Evolutionary conservation across 2,329 filamentous ascomycete species (phyloP).

Genomic region (Aspergillus novoparasiticus): DNA sequence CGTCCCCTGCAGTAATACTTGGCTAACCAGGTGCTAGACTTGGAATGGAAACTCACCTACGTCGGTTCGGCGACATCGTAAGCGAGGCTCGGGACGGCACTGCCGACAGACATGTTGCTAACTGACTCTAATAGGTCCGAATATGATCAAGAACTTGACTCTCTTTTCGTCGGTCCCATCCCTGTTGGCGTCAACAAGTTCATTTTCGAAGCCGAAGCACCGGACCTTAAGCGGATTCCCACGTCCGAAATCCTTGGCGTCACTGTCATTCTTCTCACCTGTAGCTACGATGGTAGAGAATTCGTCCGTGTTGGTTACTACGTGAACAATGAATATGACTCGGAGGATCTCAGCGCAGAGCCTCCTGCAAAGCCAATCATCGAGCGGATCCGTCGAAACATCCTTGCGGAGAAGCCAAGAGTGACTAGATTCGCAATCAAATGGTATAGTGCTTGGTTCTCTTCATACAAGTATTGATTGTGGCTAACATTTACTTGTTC

Average conservation of each 20-base stretch:
- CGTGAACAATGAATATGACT: constrained; percentile 98
- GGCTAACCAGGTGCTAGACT: constrained; percentile 60
- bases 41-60: constrained; percentile 99
- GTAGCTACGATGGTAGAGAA: constrained; percentile 93
- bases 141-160: constrained; percentile 97
- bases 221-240: constrained; percentile 86
- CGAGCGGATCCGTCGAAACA: constrained; percentile 88
- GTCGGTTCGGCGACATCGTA: constrained; percentile 97
- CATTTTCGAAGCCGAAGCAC: constrained; percentile 91
- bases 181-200: constrained; percentile 99
- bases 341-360: constrained; percentile 83
- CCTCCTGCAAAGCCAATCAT: constrained; percentile 90
- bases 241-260: constrained; percentile 95
- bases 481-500: constrained; percentile 1
- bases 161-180: constrained; percentile 93
- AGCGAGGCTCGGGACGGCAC: constrained; percentile 35
- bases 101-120: constrained; percentile 10
- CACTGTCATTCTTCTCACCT: constrained; percentile 93
- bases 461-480: background rate
- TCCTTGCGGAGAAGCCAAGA: constrained; percentile 94
- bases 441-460: constrained; percentile 64
- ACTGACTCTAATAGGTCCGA: constrained; percentile 67
- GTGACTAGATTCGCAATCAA: constrained; percentile 98
- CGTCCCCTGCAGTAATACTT: background rate
- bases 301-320: constrained; percentile 99